phyloP scores from a whole-genome alignment of 768 basidiomycete genomes.

The Boletales sp. region DNA sequence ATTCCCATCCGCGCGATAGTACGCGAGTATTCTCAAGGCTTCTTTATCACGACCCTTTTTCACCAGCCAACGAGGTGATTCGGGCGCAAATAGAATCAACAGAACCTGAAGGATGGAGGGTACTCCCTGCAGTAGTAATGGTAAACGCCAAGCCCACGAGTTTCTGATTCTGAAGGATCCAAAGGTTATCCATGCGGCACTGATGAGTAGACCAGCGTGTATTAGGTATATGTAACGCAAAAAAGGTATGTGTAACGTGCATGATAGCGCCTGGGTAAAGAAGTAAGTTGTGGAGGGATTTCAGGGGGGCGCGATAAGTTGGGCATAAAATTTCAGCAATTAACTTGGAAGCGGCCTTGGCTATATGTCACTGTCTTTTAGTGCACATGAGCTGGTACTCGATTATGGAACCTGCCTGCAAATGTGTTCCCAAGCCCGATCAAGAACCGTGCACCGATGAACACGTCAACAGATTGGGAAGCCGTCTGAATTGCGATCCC shows the following conservation, averaged over 20 bases:
- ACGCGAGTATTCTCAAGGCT: constrained; percentile 66
- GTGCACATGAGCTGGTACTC: not conserved
- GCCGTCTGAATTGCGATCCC: constrained; percentile 70
- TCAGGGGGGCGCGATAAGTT: constrained; percentile 73
- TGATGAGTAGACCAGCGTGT: constrained; percentile 15
- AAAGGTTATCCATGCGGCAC: constrained; percentile 80
- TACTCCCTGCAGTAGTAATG: constrained; percentile 71
- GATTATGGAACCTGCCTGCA: constrained; percentile 39
- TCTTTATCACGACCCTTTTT: constrained; percentile 68
- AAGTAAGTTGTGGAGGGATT: constrained; percentile 76
- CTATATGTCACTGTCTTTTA: constrained; percentile 22
- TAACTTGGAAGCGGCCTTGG: constrained; percentile 76
- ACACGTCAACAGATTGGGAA: constrained; percentile 67
- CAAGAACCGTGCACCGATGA: constrained; percentile 76
- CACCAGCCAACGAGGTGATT: constrained; percentile 82
- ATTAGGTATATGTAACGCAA: not conserved
- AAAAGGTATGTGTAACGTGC: constrained; percentile 34
- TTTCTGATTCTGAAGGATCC: constrained; percentile 68
- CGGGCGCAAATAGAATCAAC: constrained; percentile 69
- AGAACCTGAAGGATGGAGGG: constrained; percentile 65
- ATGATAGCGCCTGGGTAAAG: constrained; percentile 85
- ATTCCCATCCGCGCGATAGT: constrained; percentile 81
- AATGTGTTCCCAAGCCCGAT: constrained; percentile 78
- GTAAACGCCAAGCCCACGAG: constrained; percentile 82
- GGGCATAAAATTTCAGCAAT: constrained; percentile 85